Conservation (phyloP, 345 rosid species). For the Syzygium aromaticum region DNA sequence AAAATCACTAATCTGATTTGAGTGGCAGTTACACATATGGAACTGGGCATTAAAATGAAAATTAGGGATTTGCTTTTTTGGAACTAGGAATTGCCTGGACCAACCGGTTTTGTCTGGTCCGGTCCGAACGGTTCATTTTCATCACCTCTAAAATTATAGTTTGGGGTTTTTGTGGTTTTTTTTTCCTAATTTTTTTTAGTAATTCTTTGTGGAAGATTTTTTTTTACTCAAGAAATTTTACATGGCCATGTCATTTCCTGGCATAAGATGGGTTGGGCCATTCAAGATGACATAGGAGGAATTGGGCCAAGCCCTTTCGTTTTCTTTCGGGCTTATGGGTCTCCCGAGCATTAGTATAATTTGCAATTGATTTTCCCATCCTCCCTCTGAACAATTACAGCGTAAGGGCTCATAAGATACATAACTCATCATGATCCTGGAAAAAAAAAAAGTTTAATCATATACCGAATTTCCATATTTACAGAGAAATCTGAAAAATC, state of each 20-base stretch:
- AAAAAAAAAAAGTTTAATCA: neutral
- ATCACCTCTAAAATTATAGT: too few species aligned
- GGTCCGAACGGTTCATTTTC: too few species aligned
- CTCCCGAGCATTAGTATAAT: neutral
- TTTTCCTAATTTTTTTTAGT: neutral
- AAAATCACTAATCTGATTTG: too few species aligned
- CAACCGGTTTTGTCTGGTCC: too few species aligned
- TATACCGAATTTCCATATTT: neutral
- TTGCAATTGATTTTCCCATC: neutral
- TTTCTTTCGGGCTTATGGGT: neutral
- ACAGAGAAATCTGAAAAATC: neutral
- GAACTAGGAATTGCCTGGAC: too few species aligned
- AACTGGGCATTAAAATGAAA: rapidly evolving
- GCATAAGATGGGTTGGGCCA: neutral
- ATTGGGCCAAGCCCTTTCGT: neutral
- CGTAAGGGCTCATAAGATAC: neutral
- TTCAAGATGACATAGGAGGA: neutral
- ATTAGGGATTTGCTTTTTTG: too few species aligned
- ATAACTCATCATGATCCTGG: neutral
- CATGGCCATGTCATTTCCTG: neutral
- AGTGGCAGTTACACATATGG: too few species aligned
- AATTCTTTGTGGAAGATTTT: neutral
- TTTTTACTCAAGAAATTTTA: neutral
- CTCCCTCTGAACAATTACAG: neutral
- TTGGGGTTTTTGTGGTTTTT: neutral